Percentiles rank a stretch among this genome's conserved stretches.
Conservation (phyloP, 148 eudicot species). For the Amaranthus palmeri region DNA sequence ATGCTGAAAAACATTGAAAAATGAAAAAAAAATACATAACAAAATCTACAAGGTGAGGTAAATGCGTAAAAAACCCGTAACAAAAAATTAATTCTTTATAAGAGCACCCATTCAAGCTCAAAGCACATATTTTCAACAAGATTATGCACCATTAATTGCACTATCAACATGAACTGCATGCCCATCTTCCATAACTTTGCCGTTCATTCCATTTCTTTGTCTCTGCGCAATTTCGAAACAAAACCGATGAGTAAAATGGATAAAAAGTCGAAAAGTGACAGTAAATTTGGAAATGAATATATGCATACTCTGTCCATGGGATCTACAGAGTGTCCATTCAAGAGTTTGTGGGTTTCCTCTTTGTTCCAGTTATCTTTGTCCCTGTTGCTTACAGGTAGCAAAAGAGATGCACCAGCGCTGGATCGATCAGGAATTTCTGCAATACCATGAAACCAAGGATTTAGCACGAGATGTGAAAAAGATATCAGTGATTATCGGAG, state of each 20-base stretch:
- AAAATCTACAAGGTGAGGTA: slow-evolving; percentile 12
- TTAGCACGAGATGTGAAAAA: not conserved
- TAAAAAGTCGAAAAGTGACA: not conserved
- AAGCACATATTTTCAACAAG: not conserved
- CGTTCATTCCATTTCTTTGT: slow-evolving; percentile 71
- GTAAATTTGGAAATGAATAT: slow-evolving; percentile 4
- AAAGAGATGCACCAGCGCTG: slow-evolving; percentile 37
- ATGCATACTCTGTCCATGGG: slow-evolving; percentile 64
- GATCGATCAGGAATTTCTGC: slow-evolving; percentile 87
- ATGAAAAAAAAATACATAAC: slow-evolving; percentile 1
- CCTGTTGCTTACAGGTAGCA: slow-evolving; percentile 59
- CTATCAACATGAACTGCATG: slow-evolving; percentile 47
- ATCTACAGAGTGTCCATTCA: slow-evolving; percentile 75
- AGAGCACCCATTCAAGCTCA: not conserved
- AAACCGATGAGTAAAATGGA: not conserved
- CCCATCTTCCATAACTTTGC: slow-evolving; percentile 62
- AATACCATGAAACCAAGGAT: slow-evolving; percentile 1
- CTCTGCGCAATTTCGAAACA: slow-evolving; percentile 41
- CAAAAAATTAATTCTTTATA: slow-evolving; percentile 16
- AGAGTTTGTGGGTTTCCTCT: slow-evolving; percentile 73
- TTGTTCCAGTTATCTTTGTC: slow-evolving; percentile 64
- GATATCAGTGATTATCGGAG: not conserved
- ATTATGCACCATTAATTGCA: slow-evolving; percentile 60
- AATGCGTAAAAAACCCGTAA: slow-evolving; percentile 6
- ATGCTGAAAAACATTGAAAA: not conserved